These are phyloP conservation scores for Irpex sp. DNA, from an alignment of 1,284 basidiomycete genomes.

Conservation along the genomic window DNA sequence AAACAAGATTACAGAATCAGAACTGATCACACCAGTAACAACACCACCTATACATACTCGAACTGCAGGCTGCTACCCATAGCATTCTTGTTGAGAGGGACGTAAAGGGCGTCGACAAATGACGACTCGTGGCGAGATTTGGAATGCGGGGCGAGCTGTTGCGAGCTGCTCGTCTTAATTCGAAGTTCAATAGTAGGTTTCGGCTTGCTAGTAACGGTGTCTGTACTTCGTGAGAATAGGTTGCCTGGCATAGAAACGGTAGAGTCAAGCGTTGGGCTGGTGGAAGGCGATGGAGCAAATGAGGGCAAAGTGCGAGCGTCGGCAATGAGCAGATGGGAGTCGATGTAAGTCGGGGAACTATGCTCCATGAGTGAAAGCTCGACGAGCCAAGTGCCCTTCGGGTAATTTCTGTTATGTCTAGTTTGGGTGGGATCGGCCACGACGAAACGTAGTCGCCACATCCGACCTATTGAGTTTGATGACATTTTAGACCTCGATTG, in stretches of 20 bases:
- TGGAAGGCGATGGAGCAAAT: conserved; percentile 12
- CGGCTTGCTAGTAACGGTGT: conserved; percentile 20
- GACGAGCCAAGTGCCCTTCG: conserved; percentile 52
- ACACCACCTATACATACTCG: conserved; percentile 38
- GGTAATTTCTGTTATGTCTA: conserved; percentile 4
- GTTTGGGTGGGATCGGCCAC: conserved; percentile 27
- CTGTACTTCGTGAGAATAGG: background rate
- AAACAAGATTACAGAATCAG: background rate
- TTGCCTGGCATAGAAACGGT: background rate
- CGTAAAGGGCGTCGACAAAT: conserved; percentile 30
- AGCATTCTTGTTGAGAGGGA: conserved; percentile 41
- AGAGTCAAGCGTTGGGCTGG: conserved; percentile 4
- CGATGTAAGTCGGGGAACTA: conserved; percentile 58
- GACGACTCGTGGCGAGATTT: conserved; percentile 10
- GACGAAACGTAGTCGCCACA: conserved; percentile 59
- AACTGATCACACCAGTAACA: background rate
- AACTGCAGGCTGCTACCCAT: conserved; percentile 50
- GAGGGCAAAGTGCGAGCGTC: conserved; percentile 30
- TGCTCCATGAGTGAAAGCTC: conserved; percentile 50
- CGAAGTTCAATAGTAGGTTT: conserved; percentile 40
- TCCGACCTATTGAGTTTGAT: conserved; percentile 41
- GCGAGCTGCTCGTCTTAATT: conserved; percentile 32
- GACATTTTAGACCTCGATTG: background rate
- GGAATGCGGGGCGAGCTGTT: conserved; percentile 19
- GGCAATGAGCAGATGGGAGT: conserved; percentile 52